Base-by-base conservation (phyloP, 2,329 filamentous ascomycete species). In the Colletotrichum melonis region DNA sequence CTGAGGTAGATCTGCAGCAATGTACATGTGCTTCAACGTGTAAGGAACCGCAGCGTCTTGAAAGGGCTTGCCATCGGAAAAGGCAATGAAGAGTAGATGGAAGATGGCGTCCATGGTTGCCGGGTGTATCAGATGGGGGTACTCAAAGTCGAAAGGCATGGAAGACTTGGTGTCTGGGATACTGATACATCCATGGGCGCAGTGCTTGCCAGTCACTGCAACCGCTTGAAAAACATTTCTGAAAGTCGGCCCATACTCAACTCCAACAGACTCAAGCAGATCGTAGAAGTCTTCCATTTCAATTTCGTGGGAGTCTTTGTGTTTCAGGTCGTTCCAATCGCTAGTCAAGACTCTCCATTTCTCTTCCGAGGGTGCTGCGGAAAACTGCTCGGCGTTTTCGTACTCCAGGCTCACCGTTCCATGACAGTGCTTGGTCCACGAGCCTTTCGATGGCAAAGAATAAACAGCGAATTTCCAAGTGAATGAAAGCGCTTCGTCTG, bases 81-180 rank as follows among this genome's bases (percentile, higher is more conserved):
- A 68, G 12, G 69, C 56, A 35, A 68, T 67, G 52, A 76, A 64
- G n/a, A 73, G 63, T 22, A 75, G 57, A 22, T 78, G 78, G 2
- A 79, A 60, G 14, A 77, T 68, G 46, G 72, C 64, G 63, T 83
- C 81, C 28, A 83, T 75, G 52, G 80, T 81, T 1, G 79, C 76
- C 1, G 82, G 82, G 57, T 83, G 82, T 19, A 82, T 76, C 12
- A 78, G 76, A 22, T 81, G 76, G 0, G 77, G 75, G 19, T 72
- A 76, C 56, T 82, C 79, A n/a, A 75, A 79, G 14, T 71, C 52
- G 55, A 77, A 77, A 1, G 81, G 81, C 81, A 82, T 82, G n/a
- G 11, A 24, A 30, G 75, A 66, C 57, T 65, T 56, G 35, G 75
- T 75, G 28, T 77, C 76, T 3, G 73, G 76, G 8, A 75, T 69